Conservation (phyloP, 306 rosid genomes). For the Castanea mollissima region DNA sequence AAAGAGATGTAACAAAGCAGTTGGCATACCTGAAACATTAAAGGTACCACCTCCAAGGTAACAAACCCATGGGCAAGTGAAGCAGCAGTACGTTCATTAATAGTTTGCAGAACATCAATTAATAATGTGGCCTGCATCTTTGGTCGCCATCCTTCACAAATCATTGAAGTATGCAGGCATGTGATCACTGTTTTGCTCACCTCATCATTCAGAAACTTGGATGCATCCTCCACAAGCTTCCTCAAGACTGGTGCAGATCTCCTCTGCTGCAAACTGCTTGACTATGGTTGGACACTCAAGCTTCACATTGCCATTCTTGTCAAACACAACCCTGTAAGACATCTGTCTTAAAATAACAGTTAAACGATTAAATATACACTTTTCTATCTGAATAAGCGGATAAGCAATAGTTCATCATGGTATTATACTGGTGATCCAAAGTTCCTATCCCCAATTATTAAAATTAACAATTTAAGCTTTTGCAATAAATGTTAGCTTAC, state of each 20-base stretch:
- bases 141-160: conserved; percentile 90
- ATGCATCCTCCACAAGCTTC: conserved; percentile 96
- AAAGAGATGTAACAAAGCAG: too few relatives aligned
- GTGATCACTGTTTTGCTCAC: conserved; percentile 93
- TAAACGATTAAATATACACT: too few relatives aligned
- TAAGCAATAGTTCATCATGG: too few relatives aligned
- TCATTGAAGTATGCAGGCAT: conserved; percentile 95
- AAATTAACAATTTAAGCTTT: too few relatives aligned
- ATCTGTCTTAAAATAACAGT: background rate
- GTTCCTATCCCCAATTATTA: too few relatives aligned
- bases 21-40: too few relatives aligned
- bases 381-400: too few relatives aligned
- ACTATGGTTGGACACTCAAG: conserved; percentile 82
- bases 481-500: too few relatives aligned
- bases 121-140: conserved; percentile 96
- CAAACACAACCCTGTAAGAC: conserved; percentile 67
- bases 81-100: too few relatives aligned
- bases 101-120: conserved; percentile 88
- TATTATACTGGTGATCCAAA: too few relatives aligned
- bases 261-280: conserved; percentile 79
- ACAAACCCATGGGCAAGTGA: too few relatives aligned
- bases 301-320: conserved; percentile 82
- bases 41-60: too few relatives aligned
- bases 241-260: conserved; percentile 95
- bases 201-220: conserved; percentile 87